Percentiles rank a stretch among this genome's conserved stretches.
Conservation (phyloP, 208 protist species). For the Leishmania braziliensis region DNA sequence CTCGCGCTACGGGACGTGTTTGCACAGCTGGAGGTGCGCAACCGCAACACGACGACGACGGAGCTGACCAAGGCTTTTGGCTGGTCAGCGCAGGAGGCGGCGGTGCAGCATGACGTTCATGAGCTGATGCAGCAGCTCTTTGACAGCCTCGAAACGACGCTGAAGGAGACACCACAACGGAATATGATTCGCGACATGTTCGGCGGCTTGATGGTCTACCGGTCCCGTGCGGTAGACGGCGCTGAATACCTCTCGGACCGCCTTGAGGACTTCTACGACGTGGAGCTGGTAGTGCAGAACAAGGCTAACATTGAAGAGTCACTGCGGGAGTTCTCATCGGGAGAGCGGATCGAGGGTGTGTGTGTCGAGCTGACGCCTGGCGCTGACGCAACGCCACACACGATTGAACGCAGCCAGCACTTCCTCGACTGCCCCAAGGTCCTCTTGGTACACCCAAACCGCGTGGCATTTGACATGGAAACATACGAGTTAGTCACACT, state of each 20-base stretch:
- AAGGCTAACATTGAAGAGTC: slow-evolving; percentile 77
- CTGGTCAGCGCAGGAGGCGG: slow-evolving; percentile 65
- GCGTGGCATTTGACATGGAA: slow-evolving; percentile 84
- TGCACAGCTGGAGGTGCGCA: slow-evolving; percentile 58
- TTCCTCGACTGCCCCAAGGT: slow-evolving; percentile 86
- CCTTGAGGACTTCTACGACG: slow-evolving; percentile 86
- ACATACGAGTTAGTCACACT: slow-evolving; percentile 81
- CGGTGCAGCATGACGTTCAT: slow-evolving; percentile 91
- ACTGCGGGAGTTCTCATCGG: slow-evolving; percentile 56
- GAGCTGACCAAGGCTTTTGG: slow-evolving; percentile 90
- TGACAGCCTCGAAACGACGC: slow-evolving; percentile 72
- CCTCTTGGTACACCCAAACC: slow-evolving; percentile 90
- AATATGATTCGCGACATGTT: slow-evolving; percentile 82
- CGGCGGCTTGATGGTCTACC: slow-evolving; percentile 70
- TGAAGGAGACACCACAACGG: slow-evolving; percentile 76
- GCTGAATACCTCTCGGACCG: slow-evolving; percentile 69
- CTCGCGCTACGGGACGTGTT: slow-evolving; percentile 77
- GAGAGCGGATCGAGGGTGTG: slow-evolving; percentile 90
- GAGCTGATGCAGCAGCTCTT: slow-evolving; percentile 89
- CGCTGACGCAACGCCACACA: slow-evolving; percentile 46
- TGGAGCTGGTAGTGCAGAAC: slow-evolving; percentile 88
- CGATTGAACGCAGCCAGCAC: slow-evolving; percentile 71
- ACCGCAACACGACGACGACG: slow-evolving; percentile 60
- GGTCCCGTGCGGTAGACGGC: slow-evolving; percentile 65
- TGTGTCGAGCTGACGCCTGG: slow-evolving; percentile 62